Evolutionary conservation across 768 basidiomycete species (phyloP).

Genomic region (Suillus clintonianus): DNA sequence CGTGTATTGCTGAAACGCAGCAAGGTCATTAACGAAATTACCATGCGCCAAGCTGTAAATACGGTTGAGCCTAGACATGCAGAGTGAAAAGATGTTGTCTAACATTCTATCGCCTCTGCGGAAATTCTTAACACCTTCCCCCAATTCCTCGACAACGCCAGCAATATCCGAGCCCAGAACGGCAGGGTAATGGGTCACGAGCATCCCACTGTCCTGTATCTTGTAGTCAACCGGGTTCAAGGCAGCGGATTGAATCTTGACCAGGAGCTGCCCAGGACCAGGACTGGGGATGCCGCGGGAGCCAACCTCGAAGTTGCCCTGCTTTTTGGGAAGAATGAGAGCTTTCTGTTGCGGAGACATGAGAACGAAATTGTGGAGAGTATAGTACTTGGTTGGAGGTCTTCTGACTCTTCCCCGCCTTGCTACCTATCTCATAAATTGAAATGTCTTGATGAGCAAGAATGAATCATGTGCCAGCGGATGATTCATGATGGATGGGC

Average conservation of each 20-base stretch:
- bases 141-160: slow-evolving; percentile 42
- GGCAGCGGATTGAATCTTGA: slow-evolving; percentile 40
- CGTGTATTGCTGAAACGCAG: slow-evolving; percentile 44
- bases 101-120: slow-evolving; percentile 45
- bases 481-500: not conserved
- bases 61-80: slow-evolving; percentile 18
- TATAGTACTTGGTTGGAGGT: not conserved
- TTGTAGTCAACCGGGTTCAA: slow-evolving; percentile 52
- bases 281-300: slow-evolving; percentile 33
- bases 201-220: slow-evolving; percentile 32
- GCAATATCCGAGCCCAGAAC: slow-evolving; percentile 38
- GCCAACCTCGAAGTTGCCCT: slow-evolving; percentile 32
- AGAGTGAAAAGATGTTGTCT: slow-evolving; percentile 6
- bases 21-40: slow-evolving; percentile 24
- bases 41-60: slow-evolving; percentile 33
- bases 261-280: slow-evolving; percentile 40
- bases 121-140: slow-evolving; percentile 36
- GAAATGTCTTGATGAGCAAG: not conserved
- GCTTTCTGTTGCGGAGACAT: slow-evolving; percentile 34
- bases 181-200: slow-evolving; percentile 37
- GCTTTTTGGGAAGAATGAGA: slow-evolving; percentile 25
- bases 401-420: not conserved
- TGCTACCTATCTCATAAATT: not conserved
- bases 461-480: not conserved
- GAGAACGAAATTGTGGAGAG: not conserved